phyloP scores from a whole-genome alignment of 2,329 filamentous ascomycete species.

The Nigrospora oryzae region DNA sequence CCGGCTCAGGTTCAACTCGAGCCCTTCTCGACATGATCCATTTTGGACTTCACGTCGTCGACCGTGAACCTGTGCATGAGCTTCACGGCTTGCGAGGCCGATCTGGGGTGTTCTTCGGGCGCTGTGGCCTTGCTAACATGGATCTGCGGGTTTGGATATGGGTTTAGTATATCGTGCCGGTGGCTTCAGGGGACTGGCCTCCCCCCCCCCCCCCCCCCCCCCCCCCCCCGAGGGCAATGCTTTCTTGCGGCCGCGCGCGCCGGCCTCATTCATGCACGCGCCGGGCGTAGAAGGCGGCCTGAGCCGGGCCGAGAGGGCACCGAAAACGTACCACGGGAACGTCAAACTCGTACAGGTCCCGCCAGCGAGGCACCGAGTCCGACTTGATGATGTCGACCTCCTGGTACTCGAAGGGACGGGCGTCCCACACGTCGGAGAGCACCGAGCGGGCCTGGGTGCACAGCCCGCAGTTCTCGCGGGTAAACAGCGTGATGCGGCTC shows the following conservation, averaged over 20 bases:
- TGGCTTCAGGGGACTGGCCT: too few species aligned
- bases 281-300: not conserved
- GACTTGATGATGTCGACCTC: constrained; percentile 63
- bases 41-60: constrained; percentile 57
- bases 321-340: constrained; percentile 60
- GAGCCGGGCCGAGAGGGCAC: not conserved
- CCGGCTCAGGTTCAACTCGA: not conserved
- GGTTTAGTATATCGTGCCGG: not conserved
- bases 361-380: constrained; percentile 53
- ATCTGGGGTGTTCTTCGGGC: constrained; percentile 42
- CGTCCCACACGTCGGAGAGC: constrained; percentile 59
- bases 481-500: constrained; percentile 68
- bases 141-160: constrained; percentile 30
- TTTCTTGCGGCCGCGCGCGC: too few species aligned
- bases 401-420: constrained; percentile 56
- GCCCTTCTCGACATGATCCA: constrained; percentile 45
- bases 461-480: constrained; percentile 61
- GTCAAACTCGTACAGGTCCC: constrained; percentile 70
- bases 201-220: too few species aligned
- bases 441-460: constrained; percentile 61
- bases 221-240: too few species aligned
- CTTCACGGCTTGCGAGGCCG: constrained; percentile 54
- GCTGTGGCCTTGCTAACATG: constrained; percentile 51
- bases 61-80: constrained; percentile 71
- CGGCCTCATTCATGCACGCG: too few species aligned